These are phyloP conservation scores for Russula sp. DNA, from an alignment of 768 basidiomycete species.

Conservation along the genomic window DNA sequence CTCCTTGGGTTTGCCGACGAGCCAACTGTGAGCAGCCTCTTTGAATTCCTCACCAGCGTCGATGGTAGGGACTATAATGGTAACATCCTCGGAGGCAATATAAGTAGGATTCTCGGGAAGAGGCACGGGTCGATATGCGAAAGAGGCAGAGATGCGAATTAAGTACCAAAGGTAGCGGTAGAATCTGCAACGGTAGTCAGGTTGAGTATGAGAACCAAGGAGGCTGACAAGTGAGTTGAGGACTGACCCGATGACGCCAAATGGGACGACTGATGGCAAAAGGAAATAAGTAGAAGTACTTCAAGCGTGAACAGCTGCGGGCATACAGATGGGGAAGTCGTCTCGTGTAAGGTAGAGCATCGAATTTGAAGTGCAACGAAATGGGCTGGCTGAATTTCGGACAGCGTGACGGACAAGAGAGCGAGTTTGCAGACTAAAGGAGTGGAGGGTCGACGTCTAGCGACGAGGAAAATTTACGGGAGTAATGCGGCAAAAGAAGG, in stretches of 20 bases:
- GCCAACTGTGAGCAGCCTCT: conserved; percentile 88
- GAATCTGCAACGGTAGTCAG: conserved; percentile 45
- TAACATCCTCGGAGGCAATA: conserved; percentile 86
- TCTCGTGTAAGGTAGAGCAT: conserved; percentile 92
- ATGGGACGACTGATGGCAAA: conserved; percentile 67
- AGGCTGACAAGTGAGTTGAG: background rate
- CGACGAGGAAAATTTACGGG: conserved; percentile 10
- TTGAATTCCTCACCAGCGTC: conserved; percentile 96
- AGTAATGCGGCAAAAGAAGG: background rate
- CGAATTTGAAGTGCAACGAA: conserved; percentile 1
- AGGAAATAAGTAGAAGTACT: background rate
- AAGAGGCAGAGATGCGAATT: conserved; percentile 74
- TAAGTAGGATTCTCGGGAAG: conserved; percentile 89
- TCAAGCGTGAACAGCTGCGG: background rate
- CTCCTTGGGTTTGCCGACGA: conserved; percentile 85
- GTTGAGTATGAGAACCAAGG: background rate
- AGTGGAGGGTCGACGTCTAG: conserved; percentile 23
- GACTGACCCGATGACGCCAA: conserved; percentile 77
- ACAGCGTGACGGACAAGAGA: conserved; percentile 18
- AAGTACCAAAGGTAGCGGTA: conserved; percentile 92
- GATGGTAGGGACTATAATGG: conserved; percentile 93
- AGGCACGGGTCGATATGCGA: conserved; percentile 82
- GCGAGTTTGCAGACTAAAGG: conserved; percentile 24
- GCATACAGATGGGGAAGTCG: conserved; percentile 86
- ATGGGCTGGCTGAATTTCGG: background rate